Base-by-base conservation (phyloP, 176 grass and related monocot genomes). In the Melocanna baccifera region DNA sequence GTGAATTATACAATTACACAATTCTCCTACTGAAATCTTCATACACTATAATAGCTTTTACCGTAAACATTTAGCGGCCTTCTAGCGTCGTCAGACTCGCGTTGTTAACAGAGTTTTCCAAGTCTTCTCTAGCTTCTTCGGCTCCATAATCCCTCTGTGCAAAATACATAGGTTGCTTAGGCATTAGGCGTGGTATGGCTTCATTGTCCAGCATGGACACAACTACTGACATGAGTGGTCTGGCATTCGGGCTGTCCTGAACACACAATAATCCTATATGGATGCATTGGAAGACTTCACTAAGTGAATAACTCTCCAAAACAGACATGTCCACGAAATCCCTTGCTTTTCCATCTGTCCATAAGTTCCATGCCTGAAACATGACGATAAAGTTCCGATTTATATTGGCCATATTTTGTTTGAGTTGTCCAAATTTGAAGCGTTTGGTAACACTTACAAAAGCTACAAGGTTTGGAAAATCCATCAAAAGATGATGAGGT, bases 191-290 rank as follows among this genome's bases (percentile, higher is more conserved):
- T 0, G 75, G 37, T 56, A 43, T 77, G 37, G 37, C 55, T 43
- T 77, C 75, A 16, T 23, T 77, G 75, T 62, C 75, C 55, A 77
- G 37, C 56, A 77, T 77, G 14, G 75, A 77, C 53, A 77, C 56
- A 10, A 62, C 75, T 0, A 14, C 18, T 39, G 56, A 62, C 75
- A 77, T 77, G 13, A 26, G 37, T 19, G 56, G 75, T 37, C 55
- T 62, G 29, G 37, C 37, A 43, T 13, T 28, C 8, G 56, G 6
- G 11, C 11, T 45, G 3, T 45, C 43, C 43, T 45, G 43, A 45
- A 45, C 43, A 45, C 11, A 45, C 5, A 69, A 1, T 0, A 69
- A 4, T 9, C 42, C 69, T 10, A 71, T 25, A 42, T 71, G 69
- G 69, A 71, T 71, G 42, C 69, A 71, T 42, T 47, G 45, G 2